Conservation (phyloP, 2,329 filamentous ascomycete species). For the Cytospora chrysosperma region DNA sequence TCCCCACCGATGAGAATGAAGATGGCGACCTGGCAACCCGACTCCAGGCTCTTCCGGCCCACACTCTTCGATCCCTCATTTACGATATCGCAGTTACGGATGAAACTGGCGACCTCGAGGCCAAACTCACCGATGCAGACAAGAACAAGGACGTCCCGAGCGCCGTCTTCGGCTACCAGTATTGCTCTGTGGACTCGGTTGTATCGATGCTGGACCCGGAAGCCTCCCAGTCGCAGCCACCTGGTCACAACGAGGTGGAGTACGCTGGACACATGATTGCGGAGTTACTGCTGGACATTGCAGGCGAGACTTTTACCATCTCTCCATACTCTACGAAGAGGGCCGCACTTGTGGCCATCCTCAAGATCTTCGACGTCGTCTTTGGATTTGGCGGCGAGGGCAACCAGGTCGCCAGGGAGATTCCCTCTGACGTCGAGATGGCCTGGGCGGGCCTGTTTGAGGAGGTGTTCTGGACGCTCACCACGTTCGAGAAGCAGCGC, state of each 20-base stretch:
- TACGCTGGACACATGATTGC: background rate
- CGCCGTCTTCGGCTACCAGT: background rate
- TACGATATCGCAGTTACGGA: background rate
- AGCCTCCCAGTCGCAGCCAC: background rate
- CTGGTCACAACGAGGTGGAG: background rate
- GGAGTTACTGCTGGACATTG: background rate
- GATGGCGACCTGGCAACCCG: background rate
- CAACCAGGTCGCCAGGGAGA: background rate
- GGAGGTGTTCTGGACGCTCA: background rate
- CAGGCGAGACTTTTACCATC: background rate
- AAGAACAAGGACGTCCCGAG: background rate
- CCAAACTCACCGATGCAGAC: background rate
- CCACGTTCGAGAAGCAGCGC: background rate
- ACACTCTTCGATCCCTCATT: background rate
- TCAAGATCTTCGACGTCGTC: background rate
- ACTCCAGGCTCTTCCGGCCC: background rate
- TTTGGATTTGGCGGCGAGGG: background rate
- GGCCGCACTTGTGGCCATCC: background rate
- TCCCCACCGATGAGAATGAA: background rate
- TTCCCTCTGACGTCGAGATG: background rate
- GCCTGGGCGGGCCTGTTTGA: background rate
- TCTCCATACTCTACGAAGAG: background rate
- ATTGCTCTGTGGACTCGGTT: background rate
- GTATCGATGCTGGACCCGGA: background rate
- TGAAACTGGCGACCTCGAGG: background rate